Evolutionary conservation across 306 rosid species (phyloP), one percentile per base, ranked within the genome.

Genomic region (Crotalaria pallida): DNA sequence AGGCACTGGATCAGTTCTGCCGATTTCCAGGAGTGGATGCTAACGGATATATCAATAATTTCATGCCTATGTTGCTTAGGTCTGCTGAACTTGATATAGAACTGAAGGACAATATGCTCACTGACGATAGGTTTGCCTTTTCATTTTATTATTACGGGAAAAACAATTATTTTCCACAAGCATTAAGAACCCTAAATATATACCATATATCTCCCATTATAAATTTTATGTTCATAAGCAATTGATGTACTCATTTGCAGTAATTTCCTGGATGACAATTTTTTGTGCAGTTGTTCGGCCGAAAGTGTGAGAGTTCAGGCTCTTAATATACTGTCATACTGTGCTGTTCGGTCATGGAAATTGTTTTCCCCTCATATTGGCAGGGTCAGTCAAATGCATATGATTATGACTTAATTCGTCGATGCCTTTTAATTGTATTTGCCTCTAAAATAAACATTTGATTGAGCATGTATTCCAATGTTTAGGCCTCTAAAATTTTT

Each of bases 1-100:
- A 78, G 82, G 78, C 78, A 72, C 33, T 72, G 41, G 51, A 19
- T 48, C 64, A 45, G 57, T 19, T 78, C 27, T 78, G 50, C 48
- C 50, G 21, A 58, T 60, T 56, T 23, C 74, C 18, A 18, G 26
- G n/a, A 59, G 48, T 31, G 38, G 4, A 13, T 18, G 13, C 29
- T 48, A 23, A 7, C 64, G 10, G 3, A 0, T 57, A 12, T 41
- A 13, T 31, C 36, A 6, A 31, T 31, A 36, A 3, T 23, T 5
- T 58, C 15, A 58, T 57, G 74, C 69, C 63, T 0, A 49, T 56
- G 22, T 58, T 78, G 63, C 40, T 78, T 18, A 57, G 2, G 15
- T 71, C 60, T n/a, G 69, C 72, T 18, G n/a, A 57, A 11, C 29
- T 34, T 4, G 21, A 16, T 66, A n/a, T n/a, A 65, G 34, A 29